These are phyloP conservation scores for Xylaria sp. DNA, from an alignment of 2,329 filamentous ascomycete species.

Conservation along the genomic window DNA sequence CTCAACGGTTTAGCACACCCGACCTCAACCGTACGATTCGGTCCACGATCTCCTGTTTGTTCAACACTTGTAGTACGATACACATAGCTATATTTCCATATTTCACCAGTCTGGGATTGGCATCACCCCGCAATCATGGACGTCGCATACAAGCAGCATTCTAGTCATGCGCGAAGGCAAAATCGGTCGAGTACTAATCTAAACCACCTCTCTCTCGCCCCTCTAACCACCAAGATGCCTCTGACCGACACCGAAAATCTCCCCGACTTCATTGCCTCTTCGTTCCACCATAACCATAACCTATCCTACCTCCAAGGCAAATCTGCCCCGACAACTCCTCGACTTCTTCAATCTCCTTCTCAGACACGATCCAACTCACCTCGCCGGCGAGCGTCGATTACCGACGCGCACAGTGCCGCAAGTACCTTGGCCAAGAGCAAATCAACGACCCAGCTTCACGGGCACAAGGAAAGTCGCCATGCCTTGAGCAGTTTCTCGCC, in stretches of 20 bases:
- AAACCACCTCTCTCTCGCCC: slow-evolving; percentile 71
- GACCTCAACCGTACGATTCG: slow-evolving; percentile 10
- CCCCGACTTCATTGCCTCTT: slow-evolving; percentile 51
- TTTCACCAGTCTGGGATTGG: not conserved
- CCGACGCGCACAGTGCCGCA: slow-evolving; percentile 41
- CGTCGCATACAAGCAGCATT: slow-evolving; percentile 69
- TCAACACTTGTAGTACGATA: not conserved
- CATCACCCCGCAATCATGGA: slow-evolving; percentile 59
- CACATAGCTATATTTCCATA: not conserved
- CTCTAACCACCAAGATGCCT: slow-evolving; percentile 70
- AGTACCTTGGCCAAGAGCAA: slow-evolving; percentile 68
- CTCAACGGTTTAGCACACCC: not conserved
- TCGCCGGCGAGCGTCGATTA: slow-evolving; percentile 55
- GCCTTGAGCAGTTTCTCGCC: slow-evolving; percentile 43
- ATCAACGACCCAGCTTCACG: slow-evolving; percentile 67
- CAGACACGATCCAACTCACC: slow-evolving; percentile 60
- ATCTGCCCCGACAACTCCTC: slow-evolving; percentile 72
- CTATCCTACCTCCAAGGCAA: slow-evolving; percentile 70
- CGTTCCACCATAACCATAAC: slow-evolving; percentile 52
- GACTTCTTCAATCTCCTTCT: slow-evolving; percentile 68
- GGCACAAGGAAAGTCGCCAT: slow-evolving; percentile 42
- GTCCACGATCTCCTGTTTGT: slow-evolving; percentile 6
- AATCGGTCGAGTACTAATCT: slow-evolving; percentile 69
- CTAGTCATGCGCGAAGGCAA: slow-evolving; percentile 67
- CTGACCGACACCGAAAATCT: slow-evolving; percentile 64